Evolutionary conservation across 257 asterid genomes (phyloP).

Genomic region (Solanum verrucosum): DNA sequence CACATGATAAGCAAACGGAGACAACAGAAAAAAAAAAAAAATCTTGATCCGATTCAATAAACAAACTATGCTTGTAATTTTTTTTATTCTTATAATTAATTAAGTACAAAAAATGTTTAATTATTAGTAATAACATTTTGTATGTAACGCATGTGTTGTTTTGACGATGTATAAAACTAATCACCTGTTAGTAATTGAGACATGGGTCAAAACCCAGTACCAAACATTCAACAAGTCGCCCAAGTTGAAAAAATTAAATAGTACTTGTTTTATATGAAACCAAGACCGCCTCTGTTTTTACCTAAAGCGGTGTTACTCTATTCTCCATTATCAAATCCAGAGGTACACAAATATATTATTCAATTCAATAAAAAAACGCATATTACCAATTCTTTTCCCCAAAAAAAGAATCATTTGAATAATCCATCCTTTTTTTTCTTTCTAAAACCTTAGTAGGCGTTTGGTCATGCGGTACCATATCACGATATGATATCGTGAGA

Average conservation of each 20-base stretch:
- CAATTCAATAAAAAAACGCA: not conserved
- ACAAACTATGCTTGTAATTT: not conserved
- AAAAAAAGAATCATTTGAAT: not conserved
- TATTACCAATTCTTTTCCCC: not conserved
- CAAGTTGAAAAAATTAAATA: not conserved
- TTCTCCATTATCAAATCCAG: not conserved
- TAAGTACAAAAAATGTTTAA: too few species aligned
- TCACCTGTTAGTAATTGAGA: not conserved
- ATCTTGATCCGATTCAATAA: too few species aligned
- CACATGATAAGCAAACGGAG: not conserved
- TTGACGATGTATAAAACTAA: not conserved
- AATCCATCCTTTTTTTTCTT: not conserved
- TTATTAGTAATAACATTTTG: too few species aligned
- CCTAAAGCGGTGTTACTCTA: not conserved
- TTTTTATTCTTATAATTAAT: too few species aligned
- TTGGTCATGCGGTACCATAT: too few species aligned
- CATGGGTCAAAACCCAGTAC: not conserved
- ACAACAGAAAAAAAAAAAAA: not conserved
- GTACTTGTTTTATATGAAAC: not conserved
- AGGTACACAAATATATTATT: not conserved
- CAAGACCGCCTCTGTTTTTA: not conserved
- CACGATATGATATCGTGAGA: too few species aligned
- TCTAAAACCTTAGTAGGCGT: not conserved
- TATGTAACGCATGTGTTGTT: not conserved
- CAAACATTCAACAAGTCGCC: not conserved